Conservation (phyloP, 108 stramenopile species). For the Nitzschia inconspicua region DNA sequence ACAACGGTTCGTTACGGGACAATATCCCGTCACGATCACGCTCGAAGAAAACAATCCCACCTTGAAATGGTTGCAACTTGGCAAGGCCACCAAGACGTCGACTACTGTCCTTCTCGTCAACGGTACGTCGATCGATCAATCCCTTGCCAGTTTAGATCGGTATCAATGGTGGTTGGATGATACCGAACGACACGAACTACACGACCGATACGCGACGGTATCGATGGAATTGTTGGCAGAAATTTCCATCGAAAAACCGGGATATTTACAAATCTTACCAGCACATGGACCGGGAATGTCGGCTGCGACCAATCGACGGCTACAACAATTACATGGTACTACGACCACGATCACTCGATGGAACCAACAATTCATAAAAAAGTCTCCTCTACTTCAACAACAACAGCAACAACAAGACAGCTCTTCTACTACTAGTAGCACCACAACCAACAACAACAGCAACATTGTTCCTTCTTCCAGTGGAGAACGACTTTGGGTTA, state of each 20-base stretch:
- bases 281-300: slow-evolving; percentile 49
- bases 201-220: slow-evolving; percentile 52
- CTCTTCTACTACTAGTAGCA: no score
- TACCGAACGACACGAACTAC: slow-evolving; percentile 48
- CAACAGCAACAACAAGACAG: background rate
- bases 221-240: slow-evolving; percentile 76
- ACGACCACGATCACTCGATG: slow-evolving; percentile 17
- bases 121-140: slow-evolving; percentile 58
- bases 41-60: slow-evolving; percentile 73
- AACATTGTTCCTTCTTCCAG: no score
- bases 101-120: slow-evolving; percentile 59
- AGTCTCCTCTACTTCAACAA: background rate
- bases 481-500: slow-evolving; percentile 66
- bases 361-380: background rate
- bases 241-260: slow-evolving; percentile 68
- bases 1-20: slow-evolving; percentile 76
- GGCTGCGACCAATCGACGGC: slow-evolving; percentile 14
- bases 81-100: background rate
- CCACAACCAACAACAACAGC: no score
- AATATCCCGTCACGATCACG: slow-evolving; percentile 59
- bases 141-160: slow-evolving; percentile 61
- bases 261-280: slow-evolving; percentile 65
- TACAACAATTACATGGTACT: background rate
- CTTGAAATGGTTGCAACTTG: slow-evolving; percentile 52
- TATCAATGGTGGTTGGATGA: slow-evolving; percentile 79